phyloP scores from a whole-genome alignment of 192 early-diverging fungal species.

The Geranomyces michiganensis region DNA sequence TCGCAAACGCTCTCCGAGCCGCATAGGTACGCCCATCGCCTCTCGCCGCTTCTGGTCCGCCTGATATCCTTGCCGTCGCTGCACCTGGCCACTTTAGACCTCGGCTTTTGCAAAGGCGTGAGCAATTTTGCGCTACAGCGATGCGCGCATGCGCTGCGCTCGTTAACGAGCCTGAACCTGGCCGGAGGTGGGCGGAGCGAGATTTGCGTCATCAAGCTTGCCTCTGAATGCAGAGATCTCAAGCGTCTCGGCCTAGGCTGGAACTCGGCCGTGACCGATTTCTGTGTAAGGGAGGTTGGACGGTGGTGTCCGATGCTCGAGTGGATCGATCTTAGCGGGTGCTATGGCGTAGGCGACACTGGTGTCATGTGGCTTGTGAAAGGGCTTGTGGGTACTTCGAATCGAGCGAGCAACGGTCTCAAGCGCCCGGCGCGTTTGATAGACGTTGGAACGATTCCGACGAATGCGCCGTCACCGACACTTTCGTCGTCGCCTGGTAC shows the following conservation, averaged over 20 bases:
- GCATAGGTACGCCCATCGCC: slow-evolving; percentile 24
- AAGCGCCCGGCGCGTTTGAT: background rate
- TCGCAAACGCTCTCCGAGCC: slow-evolving; percentile 38
- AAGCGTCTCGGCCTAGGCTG: slow-evolving; percentile 57
- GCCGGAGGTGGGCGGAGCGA: slow-evolving; percentile 58
- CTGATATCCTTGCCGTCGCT: slow-evolving; percentile 32
- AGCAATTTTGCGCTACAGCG: slow-evolving; percentile 59
- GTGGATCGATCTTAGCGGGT: slow-evolving; percentile 60
- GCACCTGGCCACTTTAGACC: slow-evolving; percentile 50
- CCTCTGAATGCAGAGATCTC: slow-evolving; percentile 49
- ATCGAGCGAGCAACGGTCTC: background rate
- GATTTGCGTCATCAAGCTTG: slow-evolving; percentile 60
- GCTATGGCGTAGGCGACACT: slow-evolving; percentile 55
- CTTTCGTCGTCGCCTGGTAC: background rate
- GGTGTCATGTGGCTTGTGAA: slow-evolving; percentile 52
- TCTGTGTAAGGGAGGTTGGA: slow-evolving; percentile 58
- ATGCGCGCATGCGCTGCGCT: slow-evolving; percentile 48
- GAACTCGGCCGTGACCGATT: slow-evolving; percentile 57
- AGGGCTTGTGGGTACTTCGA: background rate
- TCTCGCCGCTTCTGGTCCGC: slow-evolving; percentile 24
- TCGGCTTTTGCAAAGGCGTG: slow-evolving; percentile 63
- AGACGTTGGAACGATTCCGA: background rate
- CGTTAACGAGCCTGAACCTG: slow-evolving; percentile 52
- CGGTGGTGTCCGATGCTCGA: slow-evolving; percentile 51
- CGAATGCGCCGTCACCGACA: background rate